phyloP scores from a whole-genome alignment of 2,329 filamentous ascomycete species.

The Aurifilum marmelostoma region DNA sequence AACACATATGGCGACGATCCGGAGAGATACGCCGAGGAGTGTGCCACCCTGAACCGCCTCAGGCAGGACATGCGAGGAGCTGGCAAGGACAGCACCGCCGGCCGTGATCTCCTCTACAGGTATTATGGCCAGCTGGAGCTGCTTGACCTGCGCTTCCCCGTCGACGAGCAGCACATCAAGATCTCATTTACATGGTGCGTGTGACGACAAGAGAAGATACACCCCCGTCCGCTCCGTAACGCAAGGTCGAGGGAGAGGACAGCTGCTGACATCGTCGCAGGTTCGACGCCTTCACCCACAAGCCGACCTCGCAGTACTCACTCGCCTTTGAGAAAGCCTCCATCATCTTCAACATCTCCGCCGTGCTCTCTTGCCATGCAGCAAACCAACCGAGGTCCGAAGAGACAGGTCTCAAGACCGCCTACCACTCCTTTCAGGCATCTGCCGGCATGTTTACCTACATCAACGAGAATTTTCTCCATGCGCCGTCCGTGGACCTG shows the following conservation, averaged over 20 bases:
- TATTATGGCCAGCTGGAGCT: slow-evolving; percentile 98
- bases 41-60: slow-evolving; percentile 87
- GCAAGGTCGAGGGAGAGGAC: no score
- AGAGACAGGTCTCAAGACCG: slow-evolving; percentile 90
- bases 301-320: slow-evolving; percentile 94
- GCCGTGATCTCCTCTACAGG: slow-evolving; percentile 89
- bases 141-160: slow-evolving; percentile 90
- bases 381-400: slow-evolving; percentile 90
- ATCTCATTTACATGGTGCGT: slow-evolving; percentile 94
- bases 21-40: slow-evolving; percentile 94
- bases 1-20: slow-evolving; percentile 95
- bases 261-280: slow-evolving; percentile 49
- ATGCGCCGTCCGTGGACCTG: slow-evolving; percentile 93
- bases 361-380: slow-evolving; percentile 93
- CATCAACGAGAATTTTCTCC: slow-evolving; percentile 99
- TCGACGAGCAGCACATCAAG: slow-evolving; percentile 99
- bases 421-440: slow-evolving; percentile 97
- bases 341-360: slow-evolving; percentile 99
- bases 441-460: slow-evolving; percentile 99
- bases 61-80: slow-evolving; percentile 98
- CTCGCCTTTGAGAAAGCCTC: slow-evolving; percentile 98
- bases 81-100: slow-evolving; percentile 93
- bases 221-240: background rate
- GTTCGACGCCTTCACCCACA: slow-evolving; percentile 99
- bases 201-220: background rate